Evolutionary conservation across 768 basidiomycete species (phyloP).

Genomic region (Amanita pallidorosea): DNA sequence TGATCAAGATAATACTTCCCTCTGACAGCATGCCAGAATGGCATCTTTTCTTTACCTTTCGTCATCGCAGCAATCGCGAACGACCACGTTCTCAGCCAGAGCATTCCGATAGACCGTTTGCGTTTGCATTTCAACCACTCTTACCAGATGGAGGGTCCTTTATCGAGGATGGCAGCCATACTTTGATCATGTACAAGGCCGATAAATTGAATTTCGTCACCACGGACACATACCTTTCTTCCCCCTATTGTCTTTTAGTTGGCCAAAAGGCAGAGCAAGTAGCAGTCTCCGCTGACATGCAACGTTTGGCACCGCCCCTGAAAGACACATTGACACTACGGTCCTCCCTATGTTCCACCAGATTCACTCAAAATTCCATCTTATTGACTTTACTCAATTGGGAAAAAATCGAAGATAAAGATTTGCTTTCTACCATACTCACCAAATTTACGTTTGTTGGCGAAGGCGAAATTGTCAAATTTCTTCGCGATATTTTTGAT

Average conservation of each 20-base stretch:
- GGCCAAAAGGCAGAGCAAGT: conserved; percentile 55
- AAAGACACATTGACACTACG: conserved; percentile 75
- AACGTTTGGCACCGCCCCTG: conserved; percentile 54
- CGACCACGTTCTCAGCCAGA: conserved; percentile 28
- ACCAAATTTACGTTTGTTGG: conserved; percentile 85
- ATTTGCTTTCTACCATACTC: conserved; percentile 60
- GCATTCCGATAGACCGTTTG: conserved; percentile 65
- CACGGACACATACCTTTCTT: conserved; percentile 62
- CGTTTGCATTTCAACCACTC: conserved; percentile 86
- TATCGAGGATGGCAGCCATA: conserved; percentile 84
- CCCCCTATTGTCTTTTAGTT: conserved; percentile 46
- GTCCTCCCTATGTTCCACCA: conserved; percentile 86
- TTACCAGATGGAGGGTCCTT: conserved; percentile 69
- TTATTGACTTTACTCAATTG: conserved; percentile 73
- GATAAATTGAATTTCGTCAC: conserved; percentile 56
- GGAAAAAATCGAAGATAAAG: conserved; percentile 58
- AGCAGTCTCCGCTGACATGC: conserved; percentile 45
- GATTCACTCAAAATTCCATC: conserved; percentile 84
- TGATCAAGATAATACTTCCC: conserved; percentile 80
- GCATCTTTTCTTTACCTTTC: conserved; percentile 93
- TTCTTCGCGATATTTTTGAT: conserved; percentile 84
- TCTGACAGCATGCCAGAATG: conserved; percentile 57
- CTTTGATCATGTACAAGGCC: conserved; percentile 72
- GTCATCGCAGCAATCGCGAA: conserved; percentile 52
- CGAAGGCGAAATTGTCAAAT: conserved; percentile 92